Evolutionary conservation across 352 stramenopile species (phyloP).

Genomic region (Blastocystis sp.): DNA sequence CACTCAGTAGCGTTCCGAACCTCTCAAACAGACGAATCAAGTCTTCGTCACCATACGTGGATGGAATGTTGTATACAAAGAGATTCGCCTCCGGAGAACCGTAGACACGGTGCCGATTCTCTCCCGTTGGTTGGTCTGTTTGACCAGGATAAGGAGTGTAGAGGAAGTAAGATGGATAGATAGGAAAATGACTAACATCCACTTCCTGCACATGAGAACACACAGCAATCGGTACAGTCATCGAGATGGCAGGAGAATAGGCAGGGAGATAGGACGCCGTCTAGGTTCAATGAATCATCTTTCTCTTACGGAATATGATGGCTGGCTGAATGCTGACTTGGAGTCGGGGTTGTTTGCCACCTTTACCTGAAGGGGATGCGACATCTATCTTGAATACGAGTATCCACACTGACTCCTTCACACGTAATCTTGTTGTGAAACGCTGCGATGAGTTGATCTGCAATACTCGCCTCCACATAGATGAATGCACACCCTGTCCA

Average conservation of each 20-base stretch:
- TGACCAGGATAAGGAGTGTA: no score
- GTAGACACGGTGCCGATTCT: neutral
- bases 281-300: no score
- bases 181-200: no score
- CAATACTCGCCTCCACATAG: neutral
- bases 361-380: constrained; percentile 27
- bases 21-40: neutral
- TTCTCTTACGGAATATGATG: no score
- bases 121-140: neutral
- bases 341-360: neutral
- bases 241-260: no score
- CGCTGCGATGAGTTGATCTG: neutral
- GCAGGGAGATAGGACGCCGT: no score
- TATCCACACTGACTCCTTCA: neutral
- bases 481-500: constrained; percentile 34
- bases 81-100: neutral
- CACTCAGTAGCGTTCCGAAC: constrained; percentile 4
- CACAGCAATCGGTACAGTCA: neutral
- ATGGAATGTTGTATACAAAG: constrained; percentile 35
- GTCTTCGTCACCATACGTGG: neutral
- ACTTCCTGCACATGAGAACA: neutral
- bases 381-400: neutral
- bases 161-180: neutral
- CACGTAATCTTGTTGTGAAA: constrained; percentile 48
- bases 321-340: neutral